phyloP scores from a whole-genome alignment of 805 yeast genomes.

The Saturnispora gosingensis region DNA sequence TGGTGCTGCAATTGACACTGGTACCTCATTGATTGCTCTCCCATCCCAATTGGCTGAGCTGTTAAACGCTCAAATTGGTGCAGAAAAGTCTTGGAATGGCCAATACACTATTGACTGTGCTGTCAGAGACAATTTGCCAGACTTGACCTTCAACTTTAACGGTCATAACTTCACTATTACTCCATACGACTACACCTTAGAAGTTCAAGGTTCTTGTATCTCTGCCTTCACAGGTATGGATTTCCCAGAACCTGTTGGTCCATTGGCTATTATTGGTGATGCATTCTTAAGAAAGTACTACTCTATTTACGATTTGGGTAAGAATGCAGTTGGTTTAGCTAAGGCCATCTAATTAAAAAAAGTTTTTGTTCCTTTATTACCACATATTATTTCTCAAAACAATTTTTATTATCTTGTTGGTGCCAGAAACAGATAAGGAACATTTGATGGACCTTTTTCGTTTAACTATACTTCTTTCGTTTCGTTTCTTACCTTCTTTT shows the following conservation, averaged over 20 bases:
- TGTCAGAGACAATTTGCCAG: conserved; percentile 76
- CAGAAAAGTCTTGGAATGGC: conserved; percentile 95
- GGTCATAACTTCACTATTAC: conserved; percentile 88
- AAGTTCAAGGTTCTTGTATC: conserved; percentile 89
- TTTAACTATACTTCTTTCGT: background rate
- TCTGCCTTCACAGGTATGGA: conserved; percentile 97
- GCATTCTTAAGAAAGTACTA: conserved; percentile 94
- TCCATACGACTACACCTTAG: conserved; percentile 89
- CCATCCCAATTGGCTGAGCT: conserved; percentile 96
- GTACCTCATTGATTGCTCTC: conserved; percentile 90
- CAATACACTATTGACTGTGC: conserved; percentile 92
- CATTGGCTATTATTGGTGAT: conserved; percentile 92
- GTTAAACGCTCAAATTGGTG: conserved; percentile 91
- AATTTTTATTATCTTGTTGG: background rate
- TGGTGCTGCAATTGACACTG: conserved; percentile 98
- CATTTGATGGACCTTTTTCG: background rate
- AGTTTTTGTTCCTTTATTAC: background rate
- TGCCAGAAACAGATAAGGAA: background rate
- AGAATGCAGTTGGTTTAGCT: conserved; percentile 93
- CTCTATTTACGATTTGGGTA: conserved; percentile 85
- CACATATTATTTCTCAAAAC: background rate
- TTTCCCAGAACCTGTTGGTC: conserved; percentile 95
- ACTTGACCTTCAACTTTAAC: conserved; percentile 78
- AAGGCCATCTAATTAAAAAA: conserved; percentile 39
- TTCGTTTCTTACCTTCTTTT: background rate